Evolutionary conservation across 1,284 basidiomycete genomes (phyloP), one percentile per base, ranked within the genome.

Genomic region (Cystobasidium pallidum): DNA sequence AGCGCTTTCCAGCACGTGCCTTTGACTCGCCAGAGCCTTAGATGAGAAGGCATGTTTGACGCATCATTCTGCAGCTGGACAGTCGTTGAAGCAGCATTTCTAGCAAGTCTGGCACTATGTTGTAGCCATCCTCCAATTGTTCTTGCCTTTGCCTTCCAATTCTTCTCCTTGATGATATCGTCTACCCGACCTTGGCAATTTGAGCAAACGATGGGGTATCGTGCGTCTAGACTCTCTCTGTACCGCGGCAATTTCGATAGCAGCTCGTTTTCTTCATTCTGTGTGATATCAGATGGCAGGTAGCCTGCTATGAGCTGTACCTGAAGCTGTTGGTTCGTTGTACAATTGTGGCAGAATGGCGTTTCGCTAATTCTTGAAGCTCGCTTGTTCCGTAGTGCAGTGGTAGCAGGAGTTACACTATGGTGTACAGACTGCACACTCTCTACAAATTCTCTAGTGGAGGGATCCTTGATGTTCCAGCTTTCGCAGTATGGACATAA

Each of bases 291-390:
- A 30, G 66, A 51, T 17, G 92, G 92, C 0, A 94, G 85, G 79
- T 94, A 96, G 76, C 91, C 92, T 3, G 91, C 90, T 32, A 95
- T 82, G 66, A 96, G 84, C 79, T 93, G 91, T 74, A 91, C 84
- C 64, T 92, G 84, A 34, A 96, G 85, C 81, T 87, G 89, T 79
- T 95, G 91, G 81, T 95, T 95, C n/a, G 91, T 91, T 75, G 89
- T 86, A 80, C 93, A 95, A 13, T 86, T 86, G 75, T 89, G 88
- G 80, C 93, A 96, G 83, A 94, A 94, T 3, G 87, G 54, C 54
- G 54, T 34, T 15, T 57, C 54, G 24, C 26, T 10, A n/a, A 57
- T n/a, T n/a, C 32, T 10, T 57, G 54, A 57, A 36, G 30, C 28
- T n/a, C n/a, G 54, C 32, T 36, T 57, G 28, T 57, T 32, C 19